phyloP scores from a whole-genome alignment of 495 filamentous ascomycete species.

The Lasiosphaeria ovina region DNA sequence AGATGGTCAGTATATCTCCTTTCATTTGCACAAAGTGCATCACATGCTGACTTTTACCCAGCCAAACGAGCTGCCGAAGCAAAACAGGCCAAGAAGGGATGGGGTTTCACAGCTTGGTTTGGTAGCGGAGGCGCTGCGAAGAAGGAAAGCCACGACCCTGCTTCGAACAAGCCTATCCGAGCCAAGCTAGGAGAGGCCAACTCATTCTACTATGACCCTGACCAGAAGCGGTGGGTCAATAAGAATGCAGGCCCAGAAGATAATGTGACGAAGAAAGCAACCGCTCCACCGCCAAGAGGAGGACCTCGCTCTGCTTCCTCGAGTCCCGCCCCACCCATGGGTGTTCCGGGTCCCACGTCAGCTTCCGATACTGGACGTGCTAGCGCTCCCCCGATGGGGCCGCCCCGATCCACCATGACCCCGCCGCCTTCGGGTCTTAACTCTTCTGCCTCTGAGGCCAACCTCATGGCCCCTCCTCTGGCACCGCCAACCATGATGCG shows the following conservation, averaged over 20 bases:
- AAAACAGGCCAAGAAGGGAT: conserved; percentile 65
- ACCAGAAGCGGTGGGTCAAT: conserved; percentile 96
- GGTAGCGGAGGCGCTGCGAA: conserved; percentile 55
- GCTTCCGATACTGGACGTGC: conserved; percentile 27
- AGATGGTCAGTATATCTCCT: conserved; percentile 57
- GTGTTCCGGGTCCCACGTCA: conserved; percentile 20
- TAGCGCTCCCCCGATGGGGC: conserved; percentile 35
- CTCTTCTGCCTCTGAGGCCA: conserved; percentile 26
- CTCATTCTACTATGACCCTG: conserved; percentile 89
- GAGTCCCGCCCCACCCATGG: conserved; percentile 33
- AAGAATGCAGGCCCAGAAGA: conserved; percentile 74
- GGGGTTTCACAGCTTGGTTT: conserved; percentile 84
- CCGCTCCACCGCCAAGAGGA: conserved; percentile 50
- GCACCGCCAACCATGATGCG: conserved; percentile 47
- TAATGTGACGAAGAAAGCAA: conserved; percentile 42
- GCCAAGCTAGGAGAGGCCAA: conserved; percentile 95
- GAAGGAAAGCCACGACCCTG: conserved; percentile 52
- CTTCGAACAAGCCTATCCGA: conserved; percentile 67
- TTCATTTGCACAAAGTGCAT: not conserved
- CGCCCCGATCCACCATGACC: conserved; percentile 27
- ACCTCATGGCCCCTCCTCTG: conserved; percentile 19
- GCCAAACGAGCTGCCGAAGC: conserved; percentile 42
- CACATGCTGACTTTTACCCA: conserved; percentile 24
- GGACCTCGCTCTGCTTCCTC: conserved; percentile 31
- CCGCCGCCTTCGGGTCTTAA: conserved; percentile 24